Conservation (phyloP, 306 rosid genomes). For the Carpinus fangiana region DNA sequence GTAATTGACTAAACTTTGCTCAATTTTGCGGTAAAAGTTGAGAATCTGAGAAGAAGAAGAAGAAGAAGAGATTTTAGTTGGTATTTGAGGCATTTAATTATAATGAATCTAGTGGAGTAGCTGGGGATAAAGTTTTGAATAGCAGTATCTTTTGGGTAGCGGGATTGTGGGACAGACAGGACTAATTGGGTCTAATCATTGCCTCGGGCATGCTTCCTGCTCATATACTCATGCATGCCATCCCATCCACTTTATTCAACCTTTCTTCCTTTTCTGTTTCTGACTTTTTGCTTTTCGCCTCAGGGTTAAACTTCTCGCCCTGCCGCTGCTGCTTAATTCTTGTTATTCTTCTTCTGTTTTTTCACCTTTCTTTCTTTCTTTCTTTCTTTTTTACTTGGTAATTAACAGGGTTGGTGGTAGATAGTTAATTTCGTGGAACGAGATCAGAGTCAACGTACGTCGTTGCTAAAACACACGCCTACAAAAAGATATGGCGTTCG, state of each 20-base stretch:
- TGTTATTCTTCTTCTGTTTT: background rate
- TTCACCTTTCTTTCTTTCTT: background rate
- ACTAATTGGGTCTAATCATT: conserved; percentile 33
- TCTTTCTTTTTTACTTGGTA: background rate
- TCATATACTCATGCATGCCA: conserved; percentile 11
- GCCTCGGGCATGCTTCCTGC: conserved; percentile 26
- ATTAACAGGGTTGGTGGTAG: background rate
- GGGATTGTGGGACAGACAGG: conserved; percentile 16
- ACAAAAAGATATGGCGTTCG: too few relatives aligned
- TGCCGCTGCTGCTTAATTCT: background rate
- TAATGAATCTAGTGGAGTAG: too few relatives aligned
- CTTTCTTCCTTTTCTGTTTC: conserved; percentile 4
- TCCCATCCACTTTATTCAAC: conserved; percentile 12
- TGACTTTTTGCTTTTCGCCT: background rate
- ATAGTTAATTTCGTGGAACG: too few relatives aligned
- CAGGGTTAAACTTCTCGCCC: background rate
- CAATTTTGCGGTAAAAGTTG: too few relatives aligned
- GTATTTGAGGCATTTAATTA: too few relatives aligned
- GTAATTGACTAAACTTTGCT: too few relatives aligned
- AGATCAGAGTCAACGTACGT: too few relatives aligned
- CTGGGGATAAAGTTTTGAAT: background rate
- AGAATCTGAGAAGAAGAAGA: too few relatives aligned
- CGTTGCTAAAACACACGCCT: too few relatives aligned
- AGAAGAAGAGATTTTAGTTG: too few relatives aligned
- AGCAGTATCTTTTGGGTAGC: background rate